Percentiles rank a stretch among this genome's conserved stretches.
These are phyloP conservation scores for Aspergillus pseudonomiae DNA, from an alignment of 2,329 filamentous ascomycete species.

Conservation along the genomic window DNA sequence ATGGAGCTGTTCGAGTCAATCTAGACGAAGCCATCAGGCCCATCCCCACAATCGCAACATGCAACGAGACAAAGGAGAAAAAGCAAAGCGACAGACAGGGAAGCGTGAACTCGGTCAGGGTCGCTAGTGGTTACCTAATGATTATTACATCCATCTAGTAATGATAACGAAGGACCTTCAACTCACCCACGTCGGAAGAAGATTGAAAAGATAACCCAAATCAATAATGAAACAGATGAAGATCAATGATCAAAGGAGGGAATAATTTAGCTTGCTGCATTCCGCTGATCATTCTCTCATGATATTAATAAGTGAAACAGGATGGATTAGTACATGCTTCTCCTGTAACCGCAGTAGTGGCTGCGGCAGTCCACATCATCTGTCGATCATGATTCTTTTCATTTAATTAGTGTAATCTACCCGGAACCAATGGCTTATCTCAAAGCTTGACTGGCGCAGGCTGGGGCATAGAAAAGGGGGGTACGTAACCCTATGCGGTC, in stretches of 20 bases:
- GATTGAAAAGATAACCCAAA: not conserved
- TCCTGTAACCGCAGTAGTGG: not conserved
- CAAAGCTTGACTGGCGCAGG: not conserved
- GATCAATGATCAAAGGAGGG: not conserved
- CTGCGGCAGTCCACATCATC: not conserved
- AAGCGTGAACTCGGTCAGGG: not conserved
- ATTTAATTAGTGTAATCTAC: not conserved
- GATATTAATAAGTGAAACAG: not conserved
- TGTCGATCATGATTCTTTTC: not conserved
- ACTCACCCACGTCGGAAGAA: not conserved
- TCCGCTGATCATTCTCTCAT: not conserved
- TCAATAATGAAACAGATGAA: not conserved
- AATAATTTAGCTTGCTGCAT: not conserved
- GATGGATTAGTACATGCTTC: not conserved
- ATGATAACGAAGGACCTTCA: not conserved
- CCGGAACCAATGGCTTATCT: not conserved
- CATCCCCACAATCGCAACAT: not conserved
- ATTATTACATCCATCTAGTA: not conserved
- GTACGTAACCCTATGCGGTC: not conserved
- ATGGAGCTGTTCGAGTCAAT: not conserved
- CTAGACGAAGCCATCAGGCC: not conserved
- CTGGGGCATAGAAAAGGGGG: not conserved
- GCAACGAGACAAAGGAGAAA: not conserved
- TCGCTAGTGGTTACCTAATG: not conserved
- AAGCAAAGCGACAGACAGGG: not conserved